A percentile compares a stretch with the other conserved stretches of the same genome.
phyloP scores from a whole-genome alignment of 2,329 filamentous ascomycete species.

The Fusarium heterosporum region DNA sequence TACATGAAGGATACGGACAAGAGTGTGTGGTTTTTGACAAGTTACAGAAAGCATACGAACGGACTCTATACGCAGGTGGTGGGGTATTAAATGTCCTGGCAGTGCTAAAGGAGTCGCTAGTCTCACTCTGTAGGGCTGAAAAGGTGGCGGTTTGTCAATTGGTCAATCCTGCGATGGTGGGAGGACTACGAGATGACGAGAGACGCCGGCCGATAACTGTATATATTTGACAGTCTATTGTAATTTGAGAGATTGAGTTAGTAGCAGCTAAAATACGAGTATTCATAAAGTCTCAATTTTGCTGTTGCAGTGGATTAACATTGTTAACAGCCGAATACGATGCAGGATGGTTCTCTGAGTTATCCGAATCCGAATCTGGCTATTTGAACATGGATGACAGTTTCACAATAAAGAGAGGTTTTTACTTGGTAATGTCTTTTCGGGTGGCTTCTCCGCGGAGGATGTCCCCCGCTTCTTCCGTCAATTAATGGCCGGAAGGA shows the following conservation, averaged over 20 bases:
- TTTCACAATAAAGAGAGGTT: not conserved
- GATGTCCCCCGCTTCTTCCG: slow-evolving; percentile 27
- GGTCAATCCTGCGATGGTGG: slow-evolving; percentile 23
- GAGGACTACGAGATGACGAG: slow-evolving; percentile 18
- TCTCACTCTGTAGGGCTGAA: slow-evolving; percentile 4
- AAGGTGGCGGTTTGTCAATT: slow-evolving; percentile 10
- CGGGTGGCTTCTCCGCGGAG: slow-evolving; percentile 20
- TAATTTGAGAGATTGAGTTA: too few species aligned
- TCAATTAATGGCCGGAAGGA: slow-evolving; percentile 27
- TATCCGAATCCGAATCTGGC: not conserved
- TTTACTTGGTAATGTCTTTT: slow-evolving; percentile 7
- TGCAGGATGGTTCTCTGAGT: not conserved
- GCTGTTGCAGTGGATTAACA: not conserved
- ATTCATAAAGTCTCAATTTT: too few species aligned
- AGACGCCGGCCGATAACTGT: slow-evolving; percentile 4
- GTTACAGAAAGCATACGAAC: slow-evolving; percentile 44
- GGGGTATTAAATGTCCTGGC: slow-evolving; percentile 11
- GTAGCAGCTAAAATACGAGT: not conserved
- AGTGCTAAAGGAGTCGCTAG: slow-evolving; percentile 9
- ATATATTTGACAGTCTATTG: not conserved
- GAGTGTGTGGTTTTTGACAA: slow-evolving; percentile 49
- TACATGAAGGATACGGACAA: slow-evolving; percentile 65
- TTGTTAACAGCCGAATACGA: slow-evolving; percentile 10
- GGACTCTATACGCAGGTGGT: not conserved
- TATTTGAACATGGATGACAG: not conserved